These are phyloP conservation scores for Blastobotrys proliferans DNA, from an alignment of 1,139 yeast species.

Conservation along the genomic window DNA sequence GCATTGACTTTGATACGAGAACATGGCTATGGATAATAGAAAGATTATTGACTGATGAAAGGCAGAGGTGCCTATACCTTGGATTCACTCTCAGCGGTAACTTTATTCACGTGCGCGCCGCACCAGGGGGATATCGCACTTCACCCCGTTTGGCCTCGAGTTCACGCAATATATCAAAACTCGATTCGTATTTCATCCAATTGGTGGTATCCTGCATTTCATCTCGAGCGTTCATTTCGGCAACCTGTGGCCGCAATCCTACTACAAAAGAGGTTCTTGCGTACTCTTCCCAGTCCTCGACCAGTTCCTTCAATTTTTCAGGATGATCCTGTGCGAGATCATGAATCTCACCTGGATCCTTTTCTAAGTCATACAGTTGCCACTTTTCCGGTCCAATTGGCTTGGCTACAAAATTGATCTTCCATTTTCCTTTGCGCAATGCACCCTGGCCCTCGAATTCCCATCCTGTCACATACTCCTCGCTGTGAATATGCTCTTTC, in stretches of 20 bases:
- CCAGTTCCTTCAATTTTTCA: conserved; percentile 38
- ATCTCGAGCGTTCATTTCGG: not conserved
- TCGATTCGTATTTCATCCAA: conserved; percentile 1
- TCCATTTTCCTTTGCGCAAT: conserved; percentile 47
- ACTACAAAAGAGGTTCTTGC: conserved; percentile 50
- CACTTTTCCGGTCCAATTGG: conserved; percentile 44
- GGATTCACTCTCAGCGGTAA: too few species aligned
- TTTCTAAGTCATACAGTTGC: conserved; percentile 45
- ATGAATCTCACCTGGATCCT: conserved; percentile 47
- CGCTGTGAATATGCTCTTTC: conserved; percentile 41
- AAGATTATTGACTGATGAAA: too few species aligned
- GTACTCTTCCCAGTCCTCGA: conserved; percentile 49
- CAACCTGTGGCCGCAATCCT: not conserved
- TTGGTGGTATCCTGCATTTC: not conserved
- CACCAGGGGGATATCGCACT: too few species aligned
- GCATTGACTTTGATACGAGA: too few species aligned
- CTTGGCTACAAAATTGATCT: conserved; percentile 47
- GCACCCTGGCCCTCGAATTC: conserved; percentile 56
- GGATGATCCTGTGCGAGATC: conserved; percentile 40
- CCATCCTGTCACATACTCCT: conserved; percentile 53
- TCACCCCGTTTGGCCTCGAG: too few species aligned
- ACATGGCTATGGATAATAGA: too few species aligned
- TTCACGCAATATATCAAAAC: too few species aligned
- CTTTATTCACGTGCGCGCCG: too few species aligned
- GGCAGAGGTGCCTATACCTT: too few species aligned